phyloP scores from a whole-genome alignment of 345 rosid genomes.

The Syzygium jambos region DNA sequence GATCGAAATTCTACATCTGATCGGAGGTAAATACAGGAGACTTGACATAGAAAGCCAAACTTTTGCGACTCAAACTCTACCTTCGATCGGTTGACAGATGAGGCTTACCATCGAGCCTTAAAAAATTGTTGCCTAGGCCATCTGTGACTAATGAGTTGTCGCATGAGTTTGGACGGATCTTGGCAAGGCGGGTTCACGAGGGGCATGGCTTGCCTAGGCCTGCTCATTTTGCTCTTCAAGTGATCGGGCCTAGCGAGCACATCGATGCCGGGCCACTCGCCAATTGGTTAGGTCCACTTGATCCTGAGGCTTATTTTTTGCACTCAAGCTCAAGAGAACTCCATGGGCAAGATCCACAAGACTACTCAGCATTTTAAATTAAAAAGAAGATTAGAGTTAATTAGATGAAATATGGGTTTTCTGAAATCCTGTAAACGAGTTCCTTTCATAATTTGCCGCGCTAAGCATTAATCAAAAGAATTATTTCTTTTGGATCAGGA shows the following conservation, averaged over 20 bases:
- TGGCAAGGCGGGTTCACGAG: not conserved
- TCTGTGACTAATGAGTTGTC: accelerated
- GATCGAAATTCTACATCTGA: not conserved
- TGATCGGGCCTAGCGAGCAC: not conserved
- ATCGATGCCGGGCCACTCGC: not conserved
- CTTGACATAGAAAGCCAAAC: not conserved
- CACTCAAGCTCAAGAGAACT: not conserved
- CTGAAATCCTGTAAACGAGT: not conserved
- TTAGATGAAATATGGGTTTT: not conserved
- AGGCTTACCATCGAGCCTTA: not conserved
- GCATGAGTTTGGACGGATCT: not conserved
- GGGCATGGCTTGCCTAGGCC: not conserved
- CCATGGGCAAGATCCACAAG: not conserved
- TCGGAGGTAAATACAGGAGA: not conserved
- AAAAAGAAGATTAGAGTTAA: not conserved
- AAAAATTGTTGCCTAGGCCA: not conserved
- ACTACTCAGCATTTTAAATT: not conserved
- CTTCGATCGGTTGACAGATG: not conserved
- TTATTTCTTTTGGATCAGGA: not conserved
- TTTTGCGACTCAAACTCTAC: not conserved
- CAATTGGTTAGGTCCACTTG: not conserved
- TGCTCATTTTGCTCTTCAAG: not conserved
- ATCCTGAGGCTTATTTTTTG: no score
- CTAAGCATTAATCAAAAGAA: not conserved
- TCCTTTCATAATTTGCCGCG: not conserved